Conservation (phyloP, 148 eudicot genomes). For the Diospyros lotus region DNA sequence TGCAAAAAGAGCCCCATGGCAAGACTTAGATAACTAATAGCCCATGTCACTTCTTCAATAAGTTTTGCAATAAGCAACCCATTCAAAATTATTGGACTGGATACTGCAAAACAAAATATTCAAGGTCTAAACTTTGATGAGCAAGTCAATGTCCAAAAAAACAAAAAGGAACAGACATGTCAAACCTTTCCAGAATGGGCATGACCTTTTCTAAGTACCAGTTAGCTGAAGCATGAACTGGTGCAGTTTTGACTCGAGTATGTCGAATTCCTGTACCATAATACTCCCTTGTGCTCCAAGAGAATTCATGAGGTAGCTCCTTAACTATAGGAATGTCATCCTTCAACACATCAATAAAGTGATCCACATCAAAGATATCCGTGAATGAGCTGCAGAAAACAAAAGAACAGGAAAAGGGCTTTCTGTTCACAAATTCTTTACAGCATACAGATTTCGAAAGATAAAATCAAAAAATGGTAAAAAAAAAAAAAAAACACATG, state of each 20-base stretch:
- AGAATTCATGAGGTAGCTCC: constrained; percentile 78
- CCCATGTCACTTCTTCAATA: neutral
- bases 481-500: neutral
- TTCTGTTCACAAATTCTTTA: constrained; percentile 12
- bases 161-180: neutral
- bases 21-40: neutral
- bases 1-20: neutral
- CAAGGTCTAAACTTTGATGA: neutral
- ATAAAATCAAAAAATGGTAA: neutral
- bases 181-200: constrained; percentile 79
- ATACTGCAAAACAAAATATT: neutral
- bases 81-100: neutral
- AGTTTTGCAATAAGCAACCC: neutral
- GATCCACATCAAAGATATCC: constrained; percentile 94
- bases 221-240: constrained; percentile 94
- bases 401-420: neutral
- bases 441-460: constrained; percentile 8
- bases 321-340: constrained; percentile 76
- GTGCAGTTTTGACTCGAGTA: constrained; percentile 86
- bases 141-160: neutral
- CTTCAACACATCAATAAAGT: constrained; percentile 80
- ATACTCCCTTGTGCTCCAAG: constrained; percentile 97
- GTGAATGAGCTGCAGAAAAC: constrained; percentile 57
- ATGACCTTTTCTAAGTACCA: constrained; percentile 84
- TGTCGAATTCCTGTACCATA: constrained; percentile 82